phyloP scores from a whole-genome alignment of 2,329 filamentous ascomycete genomes.

The Xylaria sp. region DNA sequence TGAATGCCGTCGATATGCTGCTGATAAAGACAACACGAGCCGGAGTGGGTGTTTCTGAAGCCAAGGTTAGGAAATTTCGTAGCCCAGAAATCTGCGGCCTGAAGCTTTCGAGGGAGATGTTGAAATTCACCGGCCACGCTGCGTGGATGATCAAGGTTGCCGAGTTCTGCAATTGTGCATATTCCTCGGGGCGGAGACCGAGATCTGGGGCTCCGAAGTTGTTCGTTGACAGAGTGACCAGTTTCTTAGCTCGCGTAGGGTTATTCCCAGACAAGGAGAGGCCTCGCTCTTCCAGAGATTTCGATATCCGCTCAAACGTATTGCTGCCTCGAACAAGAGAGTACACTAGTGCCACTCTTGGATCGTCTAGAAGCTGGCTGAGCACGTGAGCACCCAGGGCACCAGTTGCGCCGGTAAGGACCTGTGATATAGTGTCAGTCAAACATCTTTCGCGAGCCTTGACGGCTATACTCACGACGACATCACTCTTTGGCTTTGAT shows the following conservation, averaged over 20 bases:
- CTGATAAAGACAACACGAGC: conserved; percentile 53
- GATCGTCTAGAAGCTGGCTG: conserved; percentile 50
- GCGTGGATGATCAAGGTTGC: conserved; percentile 57
- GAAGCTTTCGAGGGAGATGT: conserved; percentile 57
- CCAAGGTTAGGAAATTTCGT: conserved; percentile 53
- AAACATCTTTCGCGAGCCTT: not conserved
- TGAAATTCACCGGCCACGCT: conserved; percentile 64
- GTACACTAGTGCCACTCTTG: conserved; percentile 49
- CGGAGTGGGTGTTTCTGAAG: conserved; percentile 45
- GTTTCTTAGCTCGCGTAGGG: conserved; percentile 42
- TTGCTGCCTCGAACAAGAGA: conserved; percentile 51
- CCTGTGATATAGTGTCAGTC: conserved; percentile 32
- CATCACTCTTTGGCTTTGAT: conserved; percentile 32
- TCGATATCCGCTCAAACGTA: conserved; percentile 34
- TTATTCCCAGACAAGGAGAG: conserved; percentile 34
- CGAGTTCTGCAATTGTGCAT: conserved; percentile 43
- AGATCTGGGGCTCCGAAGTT: conserved; percentile 53
- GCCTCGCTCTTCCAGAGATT: conserved; percentile 38
- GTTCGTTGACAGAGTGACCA: conserved; percentile 51
- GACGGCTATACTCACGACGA: conserved; percentile 39
- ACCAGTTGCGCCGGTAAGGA: conserved; percentile 57
- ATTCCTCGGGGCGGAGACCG: conserved; percentile 50
- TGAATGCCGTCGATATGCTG: conserved; percentile 51
- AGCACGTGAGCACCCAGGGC: conserved; percentile 55
- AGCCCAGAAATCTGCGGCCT: conserved; percentile 56